phyloP scores from a whole-genome alignment of 768 basidiomycete genomes.

The Tulasnella sp. region DNA sequence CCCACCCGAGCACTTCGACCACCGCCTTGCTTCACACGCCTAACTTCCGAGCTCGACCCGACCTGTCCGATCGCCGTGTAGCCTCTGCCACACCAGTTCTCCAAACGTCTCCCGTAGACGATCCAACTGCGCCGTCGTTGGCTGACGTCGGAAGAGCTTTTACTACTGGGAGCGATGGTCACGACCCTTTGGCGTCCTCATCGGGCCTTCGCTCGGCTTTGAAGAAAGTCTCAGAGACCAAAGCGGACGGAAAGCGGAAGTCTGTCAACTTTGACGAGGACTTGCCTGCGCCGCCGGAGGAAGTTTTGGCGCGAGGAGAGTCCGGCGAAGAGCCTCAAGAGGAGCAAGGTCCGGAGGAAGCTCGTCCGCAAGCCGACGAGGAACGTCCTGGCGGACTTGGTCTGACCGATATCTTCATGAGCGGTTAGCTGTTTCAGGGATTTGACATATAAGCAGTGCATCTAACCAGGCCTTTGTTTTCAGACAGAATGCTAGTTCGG shows the following conservation, averaged over 20 bases:
- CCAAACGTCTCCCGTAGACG: neutral
- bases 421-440: constrained; percentile 40
- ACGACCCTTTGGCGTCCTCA: neutral
- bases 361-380: neutral
- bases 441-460: neutral
- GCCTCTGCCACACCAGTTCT: neutral
- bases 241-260: constrained; percentile 21
- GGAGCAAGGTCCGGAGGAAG: neutral
- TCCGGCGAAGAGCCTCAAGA: constrained; percentile 21
- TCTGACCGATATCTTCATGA: constrained; percentile 48
- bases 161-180: neutral
- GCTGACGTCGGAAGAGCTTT: neutral
- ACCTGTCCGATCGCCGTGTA: neutral
- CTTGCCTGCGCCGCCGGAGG: constrained; percentile 41
- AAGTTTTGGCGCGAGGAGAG: constrained; percentile 55
- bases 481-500: constrained; percentile 85
- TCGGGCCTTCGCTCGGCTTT: neutral
- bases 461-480: constrained; percentile 10
- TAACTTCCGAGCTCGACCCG: neutral
- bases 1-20: neutral
- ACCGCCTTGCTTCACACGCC: constrained; percentile 3
- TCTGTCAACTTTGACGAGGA: constrained; percentile 24
- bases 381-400: neutral
- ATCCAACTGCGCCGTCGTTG: neutral
- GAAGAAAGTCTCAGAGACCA: constrained; percentile 3